Conservation (phyloP, 176 grass and related monocot species). For the Poa annua region DNA sequence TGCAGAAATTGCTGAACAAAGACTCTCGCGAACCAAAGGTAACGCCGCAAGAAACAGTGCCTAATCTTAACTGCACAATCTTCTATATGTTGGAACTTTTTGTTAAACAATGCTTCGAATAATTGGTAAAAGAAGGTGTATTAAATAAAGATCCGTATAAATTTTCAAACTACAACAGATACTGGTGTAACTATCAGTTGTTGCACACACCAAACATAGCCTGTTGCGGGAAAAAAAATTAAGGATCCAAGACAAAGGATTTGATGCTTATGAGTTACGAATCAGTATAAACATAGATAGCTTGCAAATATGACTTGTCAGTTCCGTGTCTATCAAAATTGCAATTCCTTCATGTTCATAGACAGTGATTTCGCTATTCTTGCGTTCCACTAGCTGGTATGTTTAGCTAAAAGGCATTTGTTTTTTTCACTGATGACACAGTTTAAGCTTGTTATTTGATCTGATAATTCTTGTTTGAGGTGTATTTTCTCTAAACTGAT, state of each 20-base stretch:
- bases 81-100: background rate
- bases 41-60: slow-evolving; percentile 27
- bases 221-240: slow-evolving; percentile 16
- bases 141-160: background rate
- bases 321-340: background rate
- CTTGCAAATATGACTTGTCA: slow-evolving; percentile 3
- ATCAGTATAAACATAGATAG: background rate
- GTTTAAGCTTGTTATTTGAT: background rate
- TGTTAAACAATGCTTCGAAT: background rate
- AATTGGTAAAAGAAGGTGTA: background rate
- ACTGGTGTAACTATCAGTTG: background rate
- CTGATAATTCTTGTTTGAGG: slow-evolving; percentile 23
- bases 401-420: background rate
- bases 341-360: slow-evolving; percentile 1
- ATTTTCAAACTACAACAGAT: slow-evolving; percentile 25
- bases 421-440: slow-evolving; percentile 10
- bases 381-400: background rate
- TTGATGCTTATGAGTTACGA: slow-evolving; percentile 20
- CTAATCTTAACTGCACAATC: background rate
- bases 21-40: slow-evolving; percentile 70
- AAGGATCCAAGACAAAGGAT: background rate
- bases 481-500: slow-evolving; percentile 29
- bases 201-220: background rate
- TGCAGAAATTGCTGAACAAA: slow-evolving; percentile 68
- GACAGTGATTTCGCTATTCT: slow-evolving; percentile 4